Conservation (phyloP, 345 rosid species). For the Citrus mangshanensis region DNA sequence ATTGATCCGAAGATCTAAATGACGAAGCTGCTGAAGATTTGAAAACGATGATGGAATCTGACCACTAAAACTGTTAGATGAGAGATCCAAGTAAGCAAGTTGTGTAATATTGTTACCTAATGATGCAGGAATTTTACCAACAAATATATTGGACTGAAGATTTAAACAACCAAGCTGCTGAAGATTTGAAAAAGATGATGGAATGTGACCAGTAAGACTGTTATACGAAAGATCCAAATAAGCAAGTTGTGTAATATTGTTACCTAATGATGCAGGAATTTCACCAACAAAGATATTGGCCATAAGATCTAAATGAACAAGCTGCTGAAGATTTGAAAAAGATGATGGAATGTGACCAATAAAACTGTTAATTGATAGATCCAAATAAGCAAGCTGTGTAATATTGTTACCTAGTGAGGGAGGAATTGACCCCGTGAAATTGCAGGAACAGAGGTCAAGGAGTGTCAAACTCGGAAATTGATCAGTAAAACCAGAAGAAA, state of each 20-base stretch:
- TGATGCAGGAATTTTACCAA: neutral
- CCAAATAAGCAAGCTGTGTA: neutral
- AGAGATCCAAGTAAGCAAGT: neutral
- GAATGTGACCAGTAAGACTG: conserved; percentile 21
- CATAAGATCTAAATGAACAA: no score
- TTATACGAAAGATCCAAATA: no score
- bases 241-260: no score
- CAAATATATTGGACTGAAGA: accelerated
- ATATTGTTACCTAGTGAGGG: conserved; percentile 1
- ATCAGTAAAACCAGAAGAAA: conserved; percentile 6
- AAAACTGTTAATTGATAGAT: no score
- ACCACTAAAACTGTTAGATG: no score
- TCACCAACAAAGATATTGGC: no score
- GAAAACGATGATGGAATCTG: no score
- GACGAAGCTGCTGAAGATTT: no score
- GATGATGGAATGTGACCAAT: no score
- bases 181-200: conserved; percentile 3
- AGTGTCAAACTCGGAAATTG: neutral
- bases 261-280: no score
- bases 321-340: no score
- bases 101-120: no score
- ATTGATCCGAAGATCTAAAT: neutral
- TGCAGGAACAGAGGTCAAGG: neutral
- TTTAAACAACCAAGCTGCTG: neutral
- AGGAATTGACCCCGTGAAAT: conserved; percentile 3